Conservation (phyloP, 306 rosid genomes). For the Begonia masoniana region DNA sequence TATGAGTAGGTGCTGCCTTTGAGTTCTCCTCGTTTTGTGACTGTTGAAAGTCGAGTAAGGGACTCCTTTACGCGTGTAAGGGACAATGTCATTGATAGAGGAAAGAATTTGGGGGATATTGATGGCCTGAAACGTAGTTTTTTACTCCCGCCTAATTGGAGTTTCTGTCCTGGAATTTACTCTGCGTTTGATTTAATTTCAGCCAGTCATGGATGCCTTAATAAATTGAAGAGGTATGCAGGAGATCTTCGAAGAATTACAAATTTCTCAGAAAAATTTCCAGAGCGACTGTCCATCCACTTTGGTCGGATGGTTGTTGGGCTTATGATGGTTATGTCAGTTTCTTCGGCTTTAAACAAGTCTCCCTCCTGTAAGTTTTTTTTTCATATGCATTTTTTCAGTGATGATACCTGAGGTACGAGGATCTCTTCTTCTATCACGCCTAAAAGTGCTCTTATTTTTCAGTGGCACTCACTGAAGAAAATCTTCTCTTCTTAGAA, state of each 20-base stretch:
- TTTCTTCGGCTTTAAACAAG: conserved; percentile 38
- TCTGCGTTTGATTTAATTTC: conserved; percentile 25
- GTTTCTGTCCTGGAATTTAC: conserved; percentile 13
- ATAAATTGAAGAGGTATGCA: conserved; percentile 16
- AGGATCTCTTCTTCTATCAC: conserved; percentile 5
- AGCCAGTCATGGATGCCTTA: conserved; percentile 16
- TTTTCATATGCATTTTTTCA: neutral
- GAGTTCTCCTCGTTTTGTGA: conserved; percentile 19
- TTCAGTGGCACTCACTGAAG: conserved; percentile 68
- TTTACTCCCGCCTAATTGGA: conserved; percentile 19
- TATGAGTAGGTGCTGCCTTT: conserved; percentile 29
- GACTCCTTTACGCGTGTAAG: conserved; percentile 5
- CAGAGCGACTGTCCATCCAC: conserved; percentile 24
- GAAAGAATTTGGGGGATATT: conserved; percentile 10
- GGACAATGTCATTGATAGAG: neutral
- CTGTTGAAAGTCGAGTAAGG: conserved; percentile 12
- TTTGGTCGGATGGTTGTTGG: conserved; percentile 42
- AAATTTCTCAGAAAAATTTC: conserved; percentile 22
- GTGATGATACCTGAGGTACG: neutral
- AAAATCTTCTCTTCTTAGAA: conserved; percentile 87
- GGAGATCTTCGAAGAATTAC: conserved; percentile 19
- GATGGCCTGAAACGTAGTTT: conserved; percentile 13
- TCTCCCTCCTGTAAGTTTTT: conserved; percentile 48
- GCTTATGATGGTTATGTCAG: conserved; percentile 61
- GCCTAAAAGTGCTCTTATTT: neutral